Evolutionary conservation across 306 rosid species (phyloP).

Genomic region (Prunus mume): DNA sequence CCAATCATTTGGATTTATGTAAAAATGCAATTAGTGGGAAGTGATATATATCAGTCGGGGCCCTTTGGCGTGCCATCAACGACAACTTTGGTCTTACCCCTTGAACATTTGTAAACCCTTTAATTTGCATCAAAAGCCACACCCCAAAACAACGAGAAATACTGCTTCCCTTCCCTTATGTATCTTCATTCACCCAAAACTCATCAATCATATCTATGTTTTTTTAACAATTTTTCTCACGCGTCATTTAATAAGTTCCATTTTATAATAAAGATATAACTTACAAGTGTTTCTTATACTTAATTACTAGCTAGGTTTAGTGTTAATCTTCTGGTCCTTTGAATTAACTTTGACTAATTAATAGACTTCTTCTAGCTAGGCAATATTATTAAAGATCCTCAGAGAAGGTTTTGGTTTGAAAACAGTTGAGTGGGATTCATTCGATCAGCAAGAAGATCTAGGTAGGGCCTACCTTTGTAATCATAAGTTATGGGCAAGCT

Average conservation of each 20-base stretch:
- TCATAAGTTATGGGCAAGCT: background rate
- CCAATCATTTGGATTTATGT: constrained; percentile 50
- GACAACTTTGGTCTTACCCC: constrained; percentile 42
- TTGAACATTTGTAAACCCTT: background rate
- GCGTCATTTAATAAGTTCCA: no score
- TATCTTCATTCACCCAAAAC: background rate
- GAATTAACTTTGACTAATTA: no score
- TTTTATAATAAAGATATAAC: background rate
- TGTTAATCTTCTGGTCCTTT: background rate
- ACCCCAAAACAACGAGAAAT: background rate
- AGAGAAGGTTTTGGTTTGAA: background rate
- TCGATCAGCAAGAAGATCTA: background rate
- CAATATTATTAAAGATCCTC: background rate
- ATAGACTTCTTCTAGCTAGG: background rate
- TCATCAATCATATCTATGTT: no score
- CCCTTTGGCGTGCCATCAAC: constrained; percentile 56
- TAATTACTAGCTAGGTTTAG: background rate
- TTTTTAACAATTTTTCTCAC: no score
- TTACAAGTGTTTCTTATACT: background rate
- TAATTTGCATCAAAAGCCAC: constrained; percentile 27
- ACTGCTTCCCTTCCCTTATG: background rate
- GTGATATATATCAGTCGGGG: constrained; percentile 30
- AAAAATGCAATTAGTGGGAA: constrained; percentile 31
- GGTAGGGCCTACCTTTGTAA: constrained; percentile 10
- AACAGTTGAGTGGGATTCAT: background rate